Evolutionary conservation across 2,329 filamentous ascomycete genomes (phyloP).

Genomic region (Aspergillus pseudoglaucus): DNA sequence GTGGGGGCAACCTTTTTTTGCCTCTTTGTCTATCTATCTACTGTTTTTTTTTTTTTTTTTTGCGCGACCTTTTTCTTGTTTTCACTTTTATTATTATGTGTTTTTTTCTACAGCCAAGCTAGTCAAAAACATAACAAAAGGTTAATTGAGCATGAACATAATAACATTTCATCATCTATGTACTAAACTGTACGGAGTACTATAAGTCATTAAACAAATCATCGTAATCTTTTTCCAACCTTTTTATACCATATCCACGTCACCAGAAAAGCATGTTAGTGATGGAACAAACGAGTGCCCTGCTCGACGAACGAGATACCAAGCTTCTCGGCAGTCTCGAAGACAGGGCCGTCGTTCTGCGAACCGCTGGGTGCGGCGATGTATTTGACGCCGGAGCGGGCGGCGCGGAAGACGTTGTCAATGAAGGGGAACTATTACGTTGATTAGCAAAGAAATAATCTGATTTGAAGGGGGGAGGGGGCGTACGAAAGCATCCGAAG

Average conservation of each 20-base stretch:
- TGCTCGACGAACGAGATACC: constrained; percentile 95
- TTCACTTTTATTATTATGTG: no score
- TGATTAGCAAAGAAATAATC: not conserved
- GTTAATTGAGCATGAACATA: not conserved
- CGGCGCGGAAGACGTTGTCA: constrained; percentile 92
- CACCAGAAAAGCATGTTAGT: constrained; percentile 47
- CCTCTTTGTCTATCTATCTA: not conserved
- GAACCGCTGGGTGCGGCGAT: constrained; percentile 86
- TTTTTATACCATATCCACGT: not conserved
- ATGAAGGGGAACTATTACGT: constrained; percentile 75
- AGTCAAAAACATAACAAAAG: not conserved
- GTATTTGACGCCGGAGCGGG: constrained; percentile 86
- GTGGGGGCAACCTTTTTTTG: constrained; percentile 21
- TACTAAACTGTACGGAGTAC: not conserved
- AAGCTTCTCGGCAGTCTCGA: constrained; percentile 84
- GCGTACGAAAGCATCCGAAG: constrained; percentile 90
- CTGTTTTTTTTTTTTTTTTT: not conserved
- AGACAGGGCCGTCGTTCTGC: constrained; percentile 43
- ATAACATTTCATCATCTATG: not conserved
- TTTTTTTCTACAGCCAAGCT: no score
- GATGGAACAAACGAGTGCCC: constrained; percentile 88
- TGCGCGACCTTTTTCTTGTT: not conserved
- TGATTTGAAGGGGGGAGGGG: not conserved
- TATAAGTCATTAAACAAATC: not conserved
- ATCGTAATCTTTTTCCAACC: not conserved